Evolutionary conservation across 208 protist genomes (phyloP).

Genomic region (Tritrichomonas foetus): DNA sequence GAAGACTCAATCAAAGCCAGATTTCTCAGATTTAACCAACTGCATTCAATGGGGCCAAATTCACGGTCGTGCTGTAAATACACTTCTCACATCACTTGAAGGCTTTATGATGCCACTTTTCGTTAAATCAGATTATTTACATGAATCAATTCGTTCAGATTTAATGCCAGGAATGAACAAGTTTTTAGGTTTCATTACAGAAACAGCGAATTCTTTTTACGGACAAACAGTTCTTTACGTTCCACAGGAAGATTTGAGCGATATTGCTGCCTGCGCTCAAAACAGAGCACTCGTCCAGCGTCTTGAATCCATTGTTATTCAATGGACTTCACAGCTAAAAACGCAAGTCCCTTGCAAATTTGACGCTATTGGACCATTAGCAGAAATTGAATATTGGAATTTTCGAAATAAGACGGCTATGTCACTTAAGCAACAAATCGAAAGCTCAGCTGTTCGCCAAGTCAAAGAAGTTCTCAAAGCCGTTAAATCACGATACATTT

Average conservation of each 20-base stretch:
- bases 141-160: background rate
- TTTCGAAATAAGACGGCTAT: background rate
- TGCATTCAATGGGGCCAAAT: conserved; percentile 35
- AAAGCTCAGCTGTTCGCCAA: background rate
- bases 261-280: conserved; percentile 58
- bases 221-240: conserved; percentile 88
- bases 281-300: conserved; percentile 87
- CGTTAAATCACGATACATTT: background rate
- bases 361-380: conserved; percentile 8
- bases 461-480: background rate
- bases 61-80: conserved; percentile 14
- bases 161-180: conserved; percentile 36
- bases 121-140: conserved; percentile 32
- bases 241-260: conserved; percentile 72
- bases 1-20: background rate
- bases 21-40: background rate
- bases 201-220: conserved; percentile 7
- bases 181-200: background rate
- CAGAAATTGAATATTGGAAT: conserved; percentile 39
- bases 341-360: background rate
- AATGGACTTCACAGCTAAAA: conserved; percentile 96
- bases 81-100: conserved; percentile 2
- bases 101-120: conserved; percentile 13
- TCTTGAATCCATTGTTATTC: conserved; percentile 88
- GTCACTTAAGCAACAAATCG: conserved; percentile 29